These are phyloP conservation scores for Albifimbria verrucaria DNA, from an alignment of 2,329 filamentous ascomycete genomes.

Conservation along the genomic window DNA sequence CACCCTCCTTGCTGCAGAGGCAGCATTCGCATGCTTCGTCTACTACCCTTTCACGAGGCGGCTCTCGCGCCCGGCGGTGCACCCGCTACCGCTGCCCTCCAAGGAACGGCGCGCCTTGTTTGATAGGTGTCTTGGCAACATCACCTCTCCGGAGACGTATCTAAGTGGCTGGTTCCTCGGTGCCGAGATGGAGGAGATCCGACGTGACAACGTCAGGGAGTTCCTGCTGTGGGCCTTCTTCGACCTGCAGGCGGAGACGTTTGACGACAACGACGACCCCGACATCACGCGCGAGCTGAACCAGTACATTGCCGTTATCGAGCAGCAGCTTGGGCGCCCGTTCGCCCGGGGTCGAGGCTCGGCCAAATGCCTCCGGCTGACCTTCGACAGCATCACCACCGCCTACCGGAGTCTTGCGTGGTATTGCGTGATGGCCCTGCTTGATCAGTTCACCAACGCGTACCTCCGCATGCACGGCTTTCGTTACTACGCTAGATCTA, in stretches of 20 bases:
- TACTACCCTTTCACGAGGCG: slow-evolving; percentile 39
- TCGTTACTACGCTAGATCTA: slow-evolving; percentile 41
- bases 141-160: slow-evolving; percentile 54
- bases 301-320: slow-evolving; percentile 47
- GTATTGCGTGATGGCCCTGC: slow-evolving; percentile 55
- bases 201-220: slow-evolving; percentile 64
- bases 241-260: slow-evolving; percentile 36
- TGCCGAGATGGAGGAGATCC: slow-evolving; percentile 53
- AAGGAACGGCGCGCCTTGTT: slow-evolving; percentile 54
- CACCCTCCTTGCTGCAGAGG: slow-evolving; percentile 35
- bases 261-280: slow-evolving; percentile 20
- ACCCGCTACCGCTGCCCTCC: slow-evolving; percentile 39
- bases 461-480: slow-evolving; percentile 48
- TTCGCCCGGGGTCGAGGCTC: slow-evolving; percentile 53
- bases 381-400: slow-evolving; percentile 60
- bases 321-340: slow-evolving; percentile 46
- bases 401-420: slow-evolving; percentile 61
- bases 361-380: slow-evolving; percentile 58
- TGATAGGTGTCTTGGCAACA: slow-evolving; percentile 49
- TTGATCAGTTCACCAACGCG: slow-evolving; percentile 50
- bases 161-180: slow-evolving; percentile 65
- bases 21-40: slow-evolving; percentile 37
- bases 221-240: slow-evolving; percentile 69
- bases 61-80: slow-evolving; percentile 33
- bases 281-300: slow-evolving; percentile 39